Evolutionary conservation across 352 stramenopile species (phyloP), one percentile per base, ranked within the genome.

Genomic region (Peronosclerospora sorghi): DNA sequence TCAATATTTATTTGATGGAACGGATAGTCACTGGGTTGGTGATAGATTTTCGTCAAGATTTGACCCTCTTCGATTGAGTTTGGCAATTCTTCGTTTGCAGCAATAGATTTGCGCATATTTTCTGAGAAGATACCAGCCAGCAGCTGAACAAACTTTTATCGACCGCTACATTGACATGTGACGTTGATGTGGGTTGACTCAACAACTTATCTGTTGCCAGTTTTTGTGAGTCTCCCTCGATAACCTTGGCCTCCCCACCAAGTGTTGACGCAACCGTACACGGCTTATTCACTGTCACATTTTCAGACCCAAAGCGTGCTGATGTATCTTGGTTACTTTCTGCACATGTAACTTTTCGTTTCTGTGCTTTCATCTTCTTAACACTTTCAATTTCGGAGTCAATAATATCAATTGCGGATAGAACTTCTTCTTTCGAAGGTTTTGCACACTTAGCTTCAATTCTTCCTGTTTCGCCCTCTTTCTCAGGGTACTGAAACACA

Each of bases 1-100:
- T 77, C 56, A 35, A 91, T 75, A 50, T 89, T 93, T 0, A 51
- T 34, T 24, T 84, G 65, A 29, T 89, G 87, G 32, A 88, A 87
- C 4, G 63, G 46, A 35, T 86, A 90, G 17, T n/a, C n/a, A n/a
- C n/a, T n/a, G n/a, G n/a, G n/a, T n/a, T n/a, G n/a, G n/a, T n/a
- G n/a, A n/a, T n/a, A n/a, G n/a, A n/a, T n/a, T n/a, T n/a, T n/a
- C n/a, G n/a, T n/a, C n/a, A n/a, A n/a, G n/a, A n/a, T n/a, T 89
- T 48, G 37, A 3, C 72, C 68, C 12, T 74, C 49, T 32, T 79
- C 65, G 1, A 70, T 42, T 35, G 68, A 59, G 39, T 79, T 83
- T 3, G 73, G 75, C 3, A 86, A 49, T 8, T 65, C 24, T 4
- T 65, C n/a, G n/a, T n/a, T n/a, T n/a, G n/a, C n/a, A n/a, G n/a